Evolutionary conservation across 306 rosid genomes (phyloP).

Genomic region (Senna tora): DNA sequence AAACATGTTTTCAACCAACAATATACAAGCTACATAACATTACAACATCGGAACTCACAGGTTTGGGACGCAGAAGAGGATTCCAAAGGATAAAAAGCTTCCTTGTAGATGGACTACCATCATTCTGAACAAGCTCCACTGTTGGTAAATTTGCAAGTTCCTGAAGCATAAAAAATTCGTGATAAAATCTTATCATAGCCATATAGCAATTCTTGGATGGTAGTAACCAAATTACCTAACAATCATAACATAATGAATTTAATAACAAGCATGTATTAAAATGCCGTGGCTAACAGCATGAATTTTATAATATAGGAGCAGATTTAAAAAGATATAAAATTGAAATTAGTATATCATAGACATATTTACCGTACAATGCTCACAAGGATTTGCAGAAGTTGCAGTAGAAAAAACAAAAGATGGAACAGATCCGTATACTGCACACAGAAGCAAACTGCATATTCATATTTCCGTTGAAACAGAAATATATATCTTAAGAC

Average conservation of each 20-base stretch:
- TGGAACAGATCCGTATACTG: slow-evolving; percentile 95
- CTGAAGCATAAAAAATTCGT: slow-evolving; percentile 48
- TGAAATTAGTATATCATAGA: slow-evolving; percentile 24
- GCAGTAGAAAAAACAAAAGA: slow-evolving; percentile 90
- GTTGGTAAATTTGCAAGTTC: slow-evolving; percentile 83
- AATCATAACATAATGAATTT: not conserved
- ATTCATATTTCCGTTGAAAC: slow-evolving; percentile 32
- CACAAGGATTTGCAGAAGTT: slow-evolving; percentile 86
- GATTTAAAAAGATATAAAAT: slow-evolving; percentile 21
- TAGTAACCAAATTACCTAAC: slow-evolving; percentile 20
- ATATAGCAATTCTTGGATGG: slow-evolving; percentile 16
- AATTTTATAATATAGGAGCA: slow-evolving; percentile 6
- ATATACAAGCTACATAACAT: slow-evolving; percentile 17
- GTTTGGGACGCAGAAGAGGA: slow-evolving; percentile 50
- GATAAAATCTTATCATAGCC: slow-evolving; percentile 17
- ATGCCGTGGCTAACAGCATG: slow-evolving; percentile 20
- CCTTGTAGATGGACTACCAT: slow-evolving; percentile 94
- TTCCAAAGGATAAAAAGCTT: slow-evolving; percentile 93
- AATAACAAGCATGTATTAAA: not conserved
- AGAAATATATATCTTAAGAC: slow-evolving; percentile 19
- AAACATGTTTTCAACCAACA: slow-evolving; percentile 24
- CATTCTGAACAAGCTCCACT: slow-evolving; percentile 79
- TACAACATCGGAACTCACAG: slow-evolving; percentile 47
- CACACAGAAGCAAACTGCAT: slow-evolving; percentile 43
- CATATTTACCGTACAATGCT: slow-evolving; percentile 83